Evolutionary conservation across 768 basidiomycete genomes (phyloP).

Genomic region (Boletales sp.): DNA sequence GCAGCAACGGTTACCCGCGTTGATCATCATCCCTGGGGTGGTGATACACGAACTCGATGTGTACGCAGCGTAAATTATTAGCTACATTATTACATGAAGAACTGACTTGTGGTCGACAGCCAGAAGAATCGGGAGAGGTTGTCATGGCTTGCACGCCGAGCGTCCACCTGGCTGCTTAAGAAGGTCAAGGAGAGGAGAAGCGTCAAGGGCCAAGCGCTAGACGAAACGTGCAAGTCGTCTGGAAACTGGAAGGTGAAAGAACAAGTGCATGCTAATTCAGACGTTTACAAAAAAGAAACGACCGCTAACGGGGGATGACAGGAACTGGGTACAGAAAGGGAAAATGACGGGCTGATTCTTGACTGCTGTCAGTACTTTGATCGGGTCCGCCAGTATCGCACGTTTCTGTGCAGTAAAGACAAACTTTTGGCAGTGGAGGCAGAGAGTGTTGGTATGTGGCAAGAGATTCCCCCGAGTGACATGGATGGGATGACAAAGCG

Average conservation of each 20-base stretch:
- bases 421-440: conserved; percentile 59
- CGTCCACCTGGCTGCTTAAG: conserved; percentile 64
- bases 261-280: conserved; percentile 32
- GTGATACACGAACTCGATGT: conserved; percentile 78
- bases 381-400: conserved; percentile 38
- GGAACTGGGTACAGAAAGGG: conserved; percentile 34
- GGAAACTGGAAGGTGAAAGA: conserved; percentile 57
- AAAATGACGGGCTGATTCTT: conserved; percentile 68
- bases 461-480: background rate
- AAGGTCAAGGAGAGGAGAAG: conserved; percentile 54
- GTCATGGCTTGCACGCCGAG: conserved; percentile 66
- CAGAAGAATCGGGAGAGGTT: conserved; percentile 39
- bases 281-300: background rate
- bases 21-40: conserved; percentile 67
- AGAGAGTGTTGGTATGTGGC: conserved; percentile 41
- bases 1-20: conserved; percentile 42
- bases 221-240: conserved; percentile 59
- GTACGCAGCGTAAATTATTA: conserved; percentile 34
- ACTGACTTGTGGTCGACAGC: conserved; percentile 18
- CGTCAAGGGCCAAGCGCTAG: conserved; percentile 58
- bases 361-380: conserved; percentile 71
- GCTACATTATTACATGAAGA: background rate
- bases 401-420: conserved; percentile 66
- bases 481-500: conserved; percentile 11
- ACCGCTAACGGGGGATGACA: conserved; percentile 5